Evolutionary conservation across 805 yeast species (phyloP).

Genomic region (Kockiozyma suomiensis): DNA sequence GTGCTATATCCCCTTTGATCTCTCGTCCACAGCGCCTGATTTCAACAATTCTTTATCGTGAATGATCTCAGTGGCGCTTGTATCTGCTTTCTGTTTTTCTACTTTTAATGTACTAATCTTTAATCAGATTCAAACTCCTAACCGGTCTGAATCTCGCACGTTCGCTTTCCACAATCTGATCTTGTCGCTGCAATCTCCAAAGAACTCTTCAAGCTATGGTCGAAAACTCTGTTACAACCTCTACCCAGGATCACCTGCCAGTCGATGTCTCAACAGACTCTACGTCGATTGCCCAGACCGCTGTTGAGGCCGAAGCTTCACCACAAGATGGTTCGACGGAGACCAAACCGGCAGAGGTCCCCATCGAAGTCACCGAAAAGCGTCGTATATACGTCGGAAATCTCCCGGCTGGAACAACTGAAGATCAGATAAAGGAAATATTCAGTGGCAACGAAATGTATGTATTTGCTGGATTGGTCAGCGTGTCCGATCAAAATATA

Average conservation of each 20-base stretch:
- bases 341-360: constrained; percentile 12
- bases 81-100: neutral
- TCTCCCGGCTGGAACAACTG: constrained; percentile 56
- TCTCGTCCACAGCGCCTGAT: neutral
- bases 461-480: constrained; percentile 34
- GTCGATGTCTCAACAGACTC: constrained; percentile 3
- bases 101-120: neutral
- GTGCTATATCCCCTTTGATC: neutral
- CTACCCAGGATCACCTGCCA: constrained; percentile 3
- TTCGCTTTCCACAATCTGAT: neutral
- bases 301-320: constrained; percentile 14
- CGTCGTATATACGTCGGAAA: constrained; percentile 58
- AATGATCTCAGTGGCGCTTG: neutral
- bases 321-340: neutral
- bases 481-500: too few relatives aligned
- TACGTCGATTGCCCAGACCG: constrained; percentile 18
- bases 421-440: constrained; percentile 52
- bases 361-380: constrained; percentile 28
- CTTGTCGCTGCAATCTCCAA: neutral
- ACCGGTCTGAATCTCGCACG: neutral
- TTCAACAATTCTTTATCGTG: too few relatives aligned
- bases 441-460: constrained; percentile 54
- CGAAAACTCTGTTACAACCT: constrained; percentile 8
- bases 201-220: neutral
- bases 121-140: neutral